Evolutionary conservation across 805 yeast species (phyloP).

Genomic region (Kazachstania psychrophila): DNA sequence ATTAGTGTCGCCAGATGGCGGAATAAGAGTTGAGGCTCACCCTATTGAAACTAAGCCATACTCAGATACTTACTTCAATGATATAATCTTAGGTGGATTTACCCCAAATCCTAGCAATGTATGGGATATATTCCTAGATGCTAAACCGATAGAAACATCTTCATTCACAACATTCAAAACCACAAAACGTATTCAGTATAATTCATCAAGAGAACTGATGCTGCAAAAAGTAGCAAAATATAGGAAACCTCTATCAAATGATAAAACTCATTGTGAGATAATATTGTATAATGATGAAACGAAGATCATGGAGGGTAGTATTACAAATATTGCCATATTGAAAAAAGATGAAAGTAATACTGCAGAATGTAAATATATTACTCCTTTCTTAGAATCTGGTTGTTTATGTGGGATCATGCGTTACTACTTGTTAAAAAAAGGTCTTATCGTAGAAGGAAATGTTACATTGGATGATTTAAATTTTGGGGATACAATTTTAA

Average conservation of each 20-base stretch:
- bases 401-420: slow-evolving; percentile 81
- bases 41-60: slow-evolving; percentile 6
- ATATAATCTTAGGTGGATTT: slow-evolving; percentile 20
- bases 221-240: slow-evolving; percentile 25
- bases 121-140: slow-evolving; percentile 61
- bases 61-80: slow-evolving; percentile 20
- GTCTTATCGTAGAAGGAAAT: slow-evolving; percentile 45
- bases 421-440: slow-evolving; percentile 47
- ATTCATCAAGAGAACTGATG: slow-evolving; percentile 46
- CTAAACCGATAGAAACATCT: slow-evolving; percentile 41
- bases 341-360: slow-evolving; percentile 2
- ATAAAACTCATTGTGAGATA: slow-evolving; percentile 46
- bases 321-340: slow-evolving; percentile 65
- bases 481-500: slow-evolving; percentile 58
- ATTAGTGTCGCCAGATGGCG: slow-evolving; percentile 32
- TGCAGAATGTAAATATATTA: slow-evolving; percentile 45
- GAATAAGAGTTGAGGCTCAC: slow-evolving; percentile 31
- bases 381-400: slow-evolving; percentile 73
- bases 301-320: slow-evolving; percentile 70
- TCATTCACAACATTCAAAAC: slow-evolving; percentile 87
- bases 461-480: slow-evolving; percentile 35
- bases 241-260: slow-evolving; percentile 28
- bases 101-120: slow-evolving; percentile 17
- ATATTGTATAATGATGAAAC: slow-evolving; percentile 52
- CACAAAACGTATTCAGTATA: slow-evolving; percentile 57